Conservation (phyloP, 768 basidiomycete genomes). For the Leccinum rimulosum region DNA sequence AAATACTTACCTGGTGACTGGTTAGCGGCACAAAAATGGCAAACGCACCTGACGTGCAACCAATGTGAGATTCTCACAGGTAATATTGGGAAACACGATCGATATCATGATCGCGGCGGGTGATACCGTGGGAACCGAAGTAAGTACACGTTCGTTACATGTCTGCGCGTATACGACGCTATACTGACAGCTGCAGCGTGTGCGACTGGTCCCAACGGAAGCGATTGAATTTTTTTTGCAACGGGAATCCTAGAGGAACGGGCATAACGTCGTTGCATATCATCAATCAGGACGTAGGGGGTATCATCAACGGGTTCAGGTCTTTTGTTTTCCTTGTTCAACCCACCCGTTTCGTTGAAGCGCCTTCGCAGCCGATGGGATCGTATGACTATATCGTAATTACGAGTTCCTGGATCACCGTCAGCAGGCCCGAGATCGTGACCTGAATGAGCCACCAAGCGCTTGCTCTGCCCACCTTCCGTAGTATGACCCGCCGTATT, state of each 20-base stretch:
- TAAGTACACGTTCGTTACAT: conserved; percentile 39
- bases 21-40: too few species aligned
- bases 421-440: too few species aligned
- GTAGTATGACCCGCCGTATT: too few species aligned
- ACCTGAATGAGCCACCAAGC: too few species aligned
- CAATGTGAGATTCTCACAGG: too few species aligned
- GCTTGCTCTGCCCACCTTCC: too few species aligned
- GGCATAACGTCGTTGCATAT: conserved; percentile 86
- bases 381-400: conserved; percentile 88
- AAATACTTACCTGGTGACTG: too few species aligned
- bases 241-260: conserved; percentile 80
- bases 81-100: too few species aligned
- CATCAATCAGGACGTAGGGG: conserved; percentile 94
- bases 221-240: conserved; percentile 79
- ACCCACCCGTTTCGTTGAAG: neutral
- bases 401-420: conserved; percentile 44
- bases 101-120: too few species aligned
- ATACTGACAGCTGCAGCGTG: conserved; percentile 49
- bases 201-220: conserved; percentile 92
- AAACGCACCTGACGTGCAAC: too few species aligned
- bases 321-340: conserved; percentile 34
- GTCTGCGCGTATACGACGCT: neutral
- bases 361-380: conserved; percentile 72
- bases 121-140: too few species aligned
- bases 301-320: conserved; percentile 85